phyloP scores from a whole-genome alignment of 2,329 filamentous ascomycete genomes.

The Pseudogymnoascus sp. region DNA sequence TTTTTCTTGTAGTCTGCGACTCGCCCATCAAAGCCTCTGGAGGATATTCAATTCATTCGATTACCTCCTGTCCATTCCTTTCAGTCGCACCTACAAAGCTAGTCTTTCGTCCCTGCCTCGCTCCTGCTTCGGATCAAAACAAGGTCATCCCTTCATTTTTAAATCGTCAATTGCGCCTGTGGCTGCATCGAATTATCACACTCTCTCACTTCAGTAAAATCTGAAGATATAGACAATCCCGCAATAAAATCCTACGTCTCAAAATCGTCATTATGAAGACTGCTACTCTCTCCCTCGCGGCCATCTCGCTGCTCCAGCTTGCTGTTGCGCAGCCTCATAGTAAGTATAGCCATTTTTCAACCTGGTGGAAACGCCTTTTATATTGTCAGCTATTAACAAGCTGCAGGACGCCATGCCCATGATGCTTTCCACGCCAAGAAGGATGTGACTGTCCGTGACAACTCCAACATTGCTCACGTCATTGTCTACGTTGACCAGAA shows the following conservation, averaged over 20 bases:
- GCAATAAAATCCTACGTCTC: neutral
- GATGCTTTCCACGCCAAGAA: conserved; percentile 23
- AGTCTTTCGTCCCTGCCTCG: neutral
- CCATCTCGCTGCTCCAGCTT: conserved; percentile 34
- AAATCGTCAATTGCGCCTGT: conserved; percentile 6
- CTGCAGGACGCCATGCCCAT: conserved; percentile 22
- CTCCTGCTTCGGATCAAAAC: neutral
- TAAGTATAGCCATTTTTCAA: conserved; percentile 17
- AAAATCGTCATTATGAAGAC: conserved; percentile 37
- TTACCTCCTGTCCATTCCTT: conserved; percentile 9
- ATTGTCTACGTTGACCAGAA: conserved; percentile 53
- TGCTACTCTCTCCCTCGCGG: conserved; percentile 30
- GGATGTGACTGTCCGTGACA: conserved; percentile 29
- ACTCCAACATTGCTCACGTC: conserved; percentile 34
- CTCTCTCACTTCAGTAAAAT: conserved; percentile 1
- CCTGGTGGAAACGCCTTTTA: conserved; percentile 1
- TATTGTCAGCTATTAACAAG: conserved; percentile 1
- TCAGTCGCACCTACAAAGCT: conserved; percentile 7
- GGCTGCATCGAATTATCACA: conserved; percentile 6
- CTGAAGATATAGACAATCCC: neutral
- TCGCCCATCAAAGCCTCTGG: conserved; percentile 3
- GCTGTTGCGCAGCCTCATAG: conserved; percentile 36
- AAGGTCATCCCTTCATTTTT: neutral
- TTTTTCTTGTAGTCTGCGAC: conserved; percentile 10
- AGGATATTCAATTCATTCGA: conserved; percentile 7